phyloP scores from a whole-genome alignment of 1,139 yeast species.

The Suhomyces choctaworum region DNA sequence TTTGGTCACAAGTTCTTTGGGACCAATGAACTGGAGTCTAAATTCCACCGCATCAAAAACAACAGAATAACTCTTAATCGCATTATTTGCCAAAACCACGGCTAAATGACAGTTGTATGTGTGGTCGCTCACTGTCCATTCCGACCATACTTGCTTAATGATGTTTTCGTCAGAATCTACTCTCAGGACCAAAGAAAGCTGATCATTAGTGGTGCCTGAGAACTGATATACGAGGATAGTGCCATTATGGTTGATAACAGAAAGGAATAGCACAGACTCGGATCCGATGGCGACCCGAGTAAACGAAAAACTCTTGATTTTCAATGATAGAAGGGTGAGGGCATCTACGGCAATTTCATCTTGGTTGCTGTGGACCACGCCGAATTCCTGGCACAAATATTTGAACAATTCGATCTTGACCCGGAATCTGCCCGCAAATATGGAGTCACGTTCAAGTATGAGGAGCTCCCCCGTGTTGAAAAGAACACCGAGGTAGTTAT shows the following conservation, averaged over 20 bases:
- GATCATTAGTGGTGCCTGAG: constrained; percentile 12
- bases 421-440: constrained; percentile 25
- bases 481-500: constrained; percentile 35
- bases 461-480: constrained; percentile 44
- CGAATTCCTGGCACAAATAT: constrained; percentile 25
- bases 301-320: constrained; percentile 33
- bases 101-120: constrained; percentile 16
- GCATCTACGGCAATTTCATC: constrained; percentile 13
- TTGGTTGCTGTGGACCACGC: constrained; percentile 16
- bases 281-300: constrained; percentile 16
- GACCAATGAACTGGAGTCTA: constrained; percentile 2
- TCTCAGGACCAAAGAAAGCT: constrained; percentile 10
- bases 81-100: constrained; percentile 20
- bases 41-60: constrained; percentile 6
- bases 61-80: constrained; percentile 16
- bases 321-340: constrained; percentile 24
- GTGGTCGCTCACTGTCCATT: constrained; percentile 17
- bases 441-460: constrained; percentile 29
- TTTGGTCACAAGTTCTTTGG: constrained; percentile 1
- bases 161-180: constrained; percentile 14
- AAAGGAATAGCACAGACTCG: constrained; percentile 16
- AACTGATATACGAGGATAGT: constrained; percentile 24
- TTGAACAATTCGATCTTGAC: constrained; percentile 32
- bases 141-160: constrained; percentile 27
- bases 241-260: constrained; percentile 20